These are phyloP conservation scores for Claviceps sp. DNA, from an alignment of 2,329 filamentous ascomycete genomes.

Conservation along the genomic window DNA sequence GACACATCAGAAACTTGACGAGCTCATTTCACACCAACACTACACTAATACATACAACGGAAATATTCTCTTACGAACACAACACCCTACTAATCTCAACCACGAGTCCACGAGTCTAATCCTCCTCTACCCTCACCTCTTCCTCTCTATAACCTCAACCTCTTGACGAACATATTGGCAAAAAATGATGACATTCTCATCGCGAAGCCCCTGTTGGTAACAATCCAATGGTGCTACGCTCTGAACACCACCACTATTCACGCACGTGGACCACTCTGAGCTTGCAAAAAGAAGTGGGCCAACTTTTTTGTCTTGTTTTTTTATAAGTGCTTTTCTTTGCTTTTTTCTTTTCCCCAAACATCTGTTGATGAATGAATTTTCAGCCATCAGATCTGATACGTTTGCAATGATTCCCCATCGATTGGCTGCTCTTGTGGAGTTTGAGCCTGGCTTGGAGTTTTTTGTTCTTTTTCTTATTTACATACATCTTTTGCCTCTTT, in stretches of 20 bases:
- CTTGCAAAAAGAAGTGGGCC: conserved; percentile 10
- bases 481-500: conserved; percentile 12
- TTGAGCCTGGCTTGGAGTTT: conserved; percentile 2
- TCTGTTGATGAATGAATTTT: not conserved
- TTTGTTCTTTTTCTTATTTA: conserved; percentile 8
- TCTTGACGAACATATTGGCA: not conserved
- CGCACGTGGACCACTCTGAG: not conserved
- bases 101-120: conserved; percentile 21
- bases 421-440: conserved; percentile 4
- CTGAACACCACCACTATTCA: not conserved
- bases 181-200: not conserved
- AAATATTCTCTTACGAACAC: conserved; percentile 3
- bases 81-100: conserved; percentile 13
- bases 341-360: conserved; percentile 5
- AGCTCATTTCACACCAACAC: conserved; percentile 1
- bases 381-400: not conserved
- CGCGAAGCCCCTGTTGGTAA: not conserved
- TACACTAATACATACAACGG: conserved; percentile 3
- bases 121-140: not conserved
- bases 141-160: not conserved
- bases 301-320: conserved; percentile 6
- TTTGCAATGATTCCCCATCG: conserved; percentile 12
- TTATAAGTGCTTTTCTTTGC: too few species aligned
- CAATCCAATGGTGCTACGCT: not conserved
- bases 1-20: not conserved